Conservation (phyloP, 2,329 filamentous ascomycete genomes). For the Acarospora socialis region DNA sequence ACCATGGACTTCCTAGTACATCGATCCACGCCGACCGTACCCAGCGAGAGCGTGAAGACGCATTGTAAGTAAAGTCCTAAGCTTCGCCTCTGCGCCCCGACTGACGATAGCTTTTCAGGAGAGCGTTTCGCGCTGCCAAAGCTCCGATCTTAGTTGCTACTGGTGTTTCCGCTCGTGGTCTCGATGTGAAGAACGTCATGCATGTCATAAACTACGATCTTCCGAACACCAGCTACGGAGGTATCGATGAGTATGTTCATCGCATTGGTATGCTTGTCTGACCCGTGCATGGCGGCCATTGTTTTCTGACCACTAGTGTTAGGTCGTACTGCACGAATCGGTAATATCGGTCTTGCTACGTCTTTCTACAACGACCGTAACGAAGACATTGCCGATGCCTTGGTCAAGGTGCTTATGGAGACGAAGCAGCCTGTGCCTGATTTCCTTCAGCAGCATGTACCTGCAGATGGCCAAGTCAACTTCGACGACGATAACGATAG, state of each 20-base stretch:
- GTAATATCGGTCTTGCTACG: slow-evolving; percentile 69
- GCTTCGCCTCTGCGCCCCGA: slow-evolving; percentile 1
- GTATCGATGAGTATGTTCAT: slow-evolving; percentile 86
- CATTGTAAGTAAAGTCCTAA: slow-evolving; percentile 44
- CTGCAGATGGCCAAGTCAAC: slow-evolving; percentile 24
- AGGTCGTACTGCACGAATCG: slow-evolving; percentile 90
- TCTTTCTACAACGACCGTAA: slow-evolving; percentile 79
- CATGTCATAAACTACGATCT: slow-evolving; percentile 93
- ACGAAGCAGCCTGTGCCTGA: slow-evolving; percentile 66
- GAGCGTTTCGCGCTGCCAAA: slow-evolving; percentile 62
- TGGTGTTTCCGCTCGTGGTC: slow-evolving; percentile 71
- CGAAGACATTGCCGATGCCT: slow-evolving; percentile 52
- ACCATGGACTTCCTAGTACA: slow-evolving; percentile 62
- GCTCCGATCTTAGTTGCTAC: slow-evolving; percentile 75
- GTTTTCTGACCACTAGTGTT: no score
- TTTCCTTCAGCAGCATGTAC: slow-evolving; percentile 53
- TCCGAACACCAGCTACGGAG: slow-evolving; percentile 59
- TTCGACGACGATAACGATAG: slow-evolving; percentile 42
- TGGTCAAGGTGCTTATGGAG: slow-evolving; percentile 73
- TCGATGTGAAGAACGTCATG: slow-evolving; percentile 74
- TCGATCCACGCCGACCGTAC: slow-evolving; percentile 81
- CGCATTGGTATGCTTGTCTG: slow-evolving; percentile 67
- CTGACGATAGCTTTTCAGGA: slow-evolving; percentile 27
- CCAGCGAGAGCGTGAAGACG: slow-evolving; percentile 82
- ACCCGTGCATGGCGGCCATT: slow-evolving; percentile 4